A percentile compares a stretch with the other conserved stretches of the same genome.
These are phyloP conservation scores for Boechera stricta DNA, from an alignment of 345 rosid genomes.

Conservation along the genomic window DNA sequence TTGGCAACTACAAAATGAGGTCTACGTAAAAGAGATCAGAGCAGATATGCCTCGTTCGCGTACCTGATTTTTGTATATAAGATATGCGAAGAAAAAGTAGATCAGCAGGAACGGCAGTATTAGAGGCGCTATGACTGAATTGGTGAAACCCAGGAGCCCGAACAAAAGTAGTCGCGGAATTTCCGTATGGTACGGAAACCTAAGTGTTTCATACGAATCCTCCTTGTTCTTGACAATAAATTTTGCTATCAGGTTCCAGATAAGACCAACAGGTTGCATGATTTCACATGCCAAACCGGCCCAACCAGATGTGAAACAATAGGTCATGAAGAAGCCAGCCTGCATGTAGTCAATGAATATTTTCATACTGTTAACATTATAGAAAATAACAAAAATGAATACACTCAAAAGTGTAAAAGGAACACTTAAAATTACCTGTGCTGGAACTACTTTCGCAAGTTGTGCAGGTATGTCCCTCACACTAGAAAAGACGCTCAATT, in stretches of 20 bases:
- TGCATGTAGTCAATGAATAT: constrained; percentile 48
- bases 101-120: constrained; percentile 76
- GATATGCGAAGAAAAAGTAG: constrained; percentile 74
- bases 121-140: constrained; percentile 83
- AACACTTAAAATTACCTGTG: constrained; percentile 59
- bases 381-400: neutral
- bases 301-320: constrained; percentile 90
- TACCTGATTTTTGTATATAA: constrained; percentile 73
- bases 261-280: constrained; percentile 66
- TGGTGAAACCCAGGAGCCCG: constrained; percentile 86
- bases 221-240: constrained; percentile 53
- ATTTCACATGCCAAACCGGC: constrained; percentile 79
- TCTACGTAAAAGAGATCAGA: constrained; percentile 24
- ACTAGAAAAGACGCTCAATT: constrained; percentile 58
- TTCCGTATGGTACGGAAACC: constrained; percentile 90
- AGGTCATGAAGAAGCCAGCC: constrained; percentile 96
- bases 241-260: constrained; percentile 56
- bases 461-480: constrained; percentile 63
- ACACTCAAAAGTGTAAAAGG: neutral
- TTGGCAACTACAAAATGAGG: neutral
- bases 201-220: constrained; percentile 47
- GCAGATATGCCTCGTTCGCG: neutral
- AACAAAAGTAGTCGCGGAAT: constrained; percentile 80
- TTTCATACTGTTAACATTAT: neutral
- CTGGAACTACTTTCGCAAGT: constrained; percentile 80